Evolutionary conservation across 352 stramenopile species (phyloP).

Genomic region (Phytophthora capsici): DNA sequence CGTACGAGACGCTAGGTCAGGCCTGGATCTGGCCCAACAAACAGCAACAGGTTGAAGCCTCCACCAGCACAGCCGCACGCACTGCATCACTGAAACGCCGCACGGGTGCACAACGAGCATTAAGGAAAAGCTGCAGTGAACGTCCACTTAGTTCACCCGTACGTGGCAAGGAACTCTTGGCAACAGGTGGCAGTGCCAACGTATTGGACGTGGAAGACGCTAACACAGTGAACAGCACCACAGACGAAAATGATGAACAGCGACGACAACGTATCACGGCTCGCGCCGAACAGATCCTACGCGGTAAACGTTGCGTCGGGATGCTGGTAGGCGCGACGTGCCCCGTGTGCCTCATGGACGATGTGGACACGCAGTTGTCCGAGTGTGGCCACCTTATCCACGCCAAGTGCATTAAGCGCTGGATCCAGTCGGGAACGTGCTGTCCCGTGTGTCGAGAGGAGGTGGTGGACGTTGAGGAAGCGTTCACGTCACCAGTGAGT

Average conservation of each 20-base stretch:
- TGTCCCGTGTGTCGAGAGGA: constrained; percentile 74
- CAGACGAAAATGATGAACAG: constrained; percentile 36
- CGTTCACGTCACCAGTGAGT: constrained; percentile 50
- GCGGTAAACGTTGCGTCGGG: constrained; percentile 64
- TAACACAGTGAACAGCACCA: constrained; percentile 15
- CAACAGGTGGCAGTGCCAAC: constrained; percentile 36
- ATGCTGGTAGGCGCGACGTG: constrained; percentile 72
- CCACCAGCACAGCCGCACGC: constrained; percentile 17
- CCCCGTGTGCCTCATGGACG: constrained; percentile 72
- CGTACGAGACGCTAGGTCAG: constrained; percentile 48
- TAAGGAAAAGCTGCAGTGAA: constrained; percentile 53
- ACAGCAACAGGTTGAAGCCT: constrained; percentile 38
- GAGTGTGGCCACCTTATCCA: constrained; percentile 73
- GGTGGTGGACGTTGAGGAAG: constrained; percentile 60
- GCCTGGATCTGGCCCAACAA: constrained; percentile 43
- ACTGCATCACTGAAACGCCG: constrained; percentile 42
- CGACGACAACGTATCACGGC: constrained; percentile 52
- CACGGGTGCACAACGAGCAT: constrained; percentile 26
- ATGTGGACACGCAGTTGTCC: constrained; percentile 75
- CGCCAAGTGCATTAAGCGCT: constrained; percentile 82
- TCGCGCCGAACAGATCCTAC: constrained; percentile 71
- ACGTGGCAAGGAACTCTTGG: constrained; percentile 16
- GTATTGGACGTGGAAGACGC: constrained; percentile 41
- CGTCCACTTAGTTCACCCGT: constrained; percentile 31
- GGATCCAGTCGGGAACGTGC: constrained; percentile 68